Base-by-base conservation (phyloP, 257 asterid species). In the Coffea eugenioides region DNA sequence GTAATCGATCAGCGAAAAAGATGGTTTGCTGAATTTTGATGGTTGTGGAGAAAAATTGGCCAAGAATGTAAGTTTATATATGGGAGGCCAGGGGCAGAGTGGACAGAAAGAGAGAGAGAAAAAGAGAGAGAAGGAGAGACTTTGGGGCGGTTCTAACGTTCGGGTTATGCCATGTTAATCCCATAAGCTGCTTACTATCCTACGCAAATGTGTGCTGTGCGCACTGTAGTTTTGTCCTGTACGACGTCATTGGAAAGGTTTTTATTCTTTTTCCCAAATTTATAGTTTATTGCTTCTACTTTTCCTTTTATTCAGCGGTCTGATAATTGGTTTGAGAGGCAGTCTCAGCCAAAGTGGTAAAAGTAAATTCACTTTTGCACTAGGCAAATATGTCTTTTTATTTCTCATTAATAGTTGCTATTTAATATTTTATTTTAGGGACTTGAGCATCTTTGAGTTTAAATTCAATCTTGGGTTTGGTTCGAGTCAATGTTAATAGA, bases 61-160 rank as follows among this genome's bases (percentile, higher is more conserved):
- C 85, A 84, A 85, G 80, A 86, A 83, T 20, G 79, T n/a, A 46
- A 67, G 81, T 49, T 71, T 80, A 59, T 83, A 72, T 86, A 79
- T 27, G 5, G 81, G 69, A 15, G 54, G 52, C 31, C 16, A 45
- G 69, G 14, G 64, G 48, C 27, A 21, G 57, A 27, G 51, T 69
- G 31, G 61, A 15, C 43, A 72, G 0, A 31, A 31, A 31, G 34
- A 31, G 48, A 56, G 69, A 34, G 75, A 36, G 77, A 70, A 36
- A 56, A 72, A 52, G 81, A 36, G n/a, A 13, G 67, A 9, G 75
- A 62, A 71, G 48, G 70, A 74, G 79, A 80, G 73, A 77, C 12
- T 39, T n/a, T n/a, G 61, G 75, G 87, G 81, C 84, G 80, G 83
- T 82, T 79, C 80, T 70, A 82, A 79, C 85, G 83, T 81, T 84